Evolutionary conservation across 306 rosid genomes (phyloP), one percentile per base, ranked within the genome.

Genomic region (Pachyrhizus erosus): DNA sequence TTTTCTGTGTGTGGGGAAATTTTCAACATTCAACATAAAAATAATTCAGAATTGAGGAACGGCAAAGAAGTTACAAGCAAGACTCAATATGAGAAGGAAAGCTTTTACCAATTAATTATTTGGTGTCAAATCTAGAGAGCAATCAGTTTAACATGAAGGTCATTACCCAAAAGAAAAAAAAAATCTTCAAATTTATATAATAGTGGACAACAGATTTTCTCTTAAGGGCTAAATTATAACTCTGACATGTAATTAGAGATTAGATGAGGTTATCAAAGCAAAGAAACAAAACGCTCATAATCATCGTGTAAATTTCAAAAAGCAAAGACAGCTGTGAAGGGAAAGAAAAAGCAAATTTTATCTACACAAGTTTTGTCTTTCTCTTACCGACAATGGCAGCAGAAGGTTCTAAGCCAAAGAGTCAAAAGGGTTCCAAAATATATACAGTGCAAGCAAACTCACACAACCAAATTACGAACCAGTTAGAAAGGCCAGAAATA

Each of bases 371-470:
- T 62, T 33, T 26, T 46, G 15, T 27, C 39, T 7, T 31, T 48
- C 61, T 71, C 68, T 75, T 37, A 24, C 12, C n/a, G 2, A 57
- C 27, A 75, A 39, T 13, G 61, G 21, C 27, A 66, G 24, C 64
- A 24, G 21, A 72, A 72, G 58, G 76, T 29, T 73, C 57, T 11
- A 60, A 75, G 66, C 61, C 12, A 54, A 20, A 84, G 18, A 71
- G 20, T 9, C 33, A 48, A 27, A 76, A 27, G 17, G 49, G 9
- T 65, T 37, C 61, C 58, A 14, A 68, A 68, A 34, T 18, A 33
- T 39, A 77, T 48, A 75, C 76, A 54, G 5, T 62, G 49, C 58
- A 73, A 77, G 64, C 55, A 77, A 70, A 49, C 29, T 46, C 48
- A 70, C 8, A 21, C 43, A 31, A 37, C 9, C 3, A 46, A 43